Conservation (phyloP, 495 filamentous ascomycete genomes). For the Chaetomium tenue region DNA sequence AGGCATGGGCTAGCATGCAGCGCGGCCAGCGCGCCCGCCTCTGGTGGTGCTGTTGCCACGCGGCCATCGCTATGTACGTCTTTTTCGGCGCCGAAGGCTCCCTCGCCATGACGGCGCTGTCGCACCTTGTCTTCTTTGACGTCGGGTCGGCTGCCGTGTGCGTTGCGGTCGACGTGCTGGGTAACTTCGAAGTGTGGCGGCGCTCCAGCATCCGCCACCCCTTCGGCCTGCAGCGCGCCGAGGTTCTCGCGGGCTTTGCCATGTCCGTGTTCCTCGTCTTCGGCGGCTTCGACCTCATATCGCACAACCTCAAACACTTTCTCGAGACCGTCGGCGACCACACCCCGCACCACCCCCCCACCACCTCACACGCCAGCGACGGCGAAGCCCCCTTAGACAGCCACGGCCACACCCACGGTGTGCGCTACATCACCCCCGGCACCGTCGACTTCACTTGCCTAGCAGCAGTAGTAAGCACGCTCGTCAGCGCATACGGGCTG, state of each 20-base stretch:
- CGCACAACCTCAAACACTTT: constrained; percentile 85
- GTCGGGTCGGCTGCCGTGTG: constrained; percentile 90
- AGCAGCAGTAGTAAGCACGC: constrained; percentile 80
- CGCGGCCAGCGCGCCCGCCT: constrained; percentile 76
- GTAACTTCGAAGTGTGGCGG: constrained; percentile 97
- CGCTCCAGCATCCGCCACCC: constrained; percentile 89
- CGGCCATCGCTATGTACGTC: constrained; percentile 73
- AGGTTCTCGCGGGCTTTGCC: constrained; percentile 94
- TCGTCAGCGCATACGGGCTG: constrained; percentile 81
- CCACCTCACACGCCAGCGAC: not conserved
- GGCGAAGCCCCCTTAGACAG: not conserved
- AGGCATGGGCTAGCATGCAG: constrained; percentile 83
- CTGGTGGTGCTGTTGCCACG: constrained; percentile 88
- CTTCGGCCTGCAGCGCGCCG: constrained; percentile 85
- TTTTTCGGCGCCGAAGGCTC: constrained; percentile 82
- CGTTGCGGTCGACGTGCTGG: constrained; percentile 84
- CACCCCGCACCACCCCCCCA: constrained; percentile 66
- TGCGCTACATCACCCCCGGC: constrained; percentile 58
- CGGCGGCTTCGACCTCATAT: constrained; percentile 93
- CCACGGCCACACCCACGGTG: constrained; percentile 15
- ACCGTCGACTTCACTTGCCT: constrained; percentile 78
- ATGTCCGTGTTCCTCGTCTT: constrained; percentile 94
- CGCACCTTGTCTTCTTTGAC: constrained; percentile 91
- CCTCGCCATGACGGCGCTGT: constrained; percentile 88
- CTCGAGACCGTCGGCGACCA: constrained; percentile 59